A percentile compares a stretch with the other conserved stretches of the same genome.
phyloP scores from a whole-genome alignment of 2,329 filamentous ascomycete genomes.

The Xylogone sp. region DNA sequence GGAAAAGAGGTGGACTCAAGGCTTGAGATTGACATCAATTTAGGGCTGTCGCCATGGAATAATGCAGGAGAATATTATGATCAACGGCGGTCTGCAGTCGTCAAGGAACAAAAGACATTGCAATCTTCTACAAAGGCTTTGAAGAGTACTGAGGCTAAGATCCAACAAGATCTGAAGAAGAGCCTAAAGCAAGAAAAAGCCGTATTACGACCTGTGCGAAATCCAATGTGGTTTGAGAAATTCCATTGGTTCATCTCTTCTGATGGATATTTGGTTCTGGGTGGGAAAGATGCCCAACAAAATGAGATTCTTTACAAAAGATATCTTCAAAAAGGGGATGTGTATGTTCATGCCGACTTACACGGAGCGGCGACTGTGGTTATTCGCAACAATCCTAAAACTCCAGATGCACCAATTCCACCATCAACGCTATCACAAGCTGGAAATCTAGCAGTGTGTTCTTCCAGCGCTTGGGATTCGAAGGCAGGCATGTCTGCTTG shows the following conservation, averaged over 20 bases:
- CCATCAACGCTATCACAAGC: conserved; percentile 90
- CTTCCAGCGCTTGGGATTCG: conserved; percentile 89
- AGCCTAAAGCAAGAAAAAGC: conserved; percentile 90
- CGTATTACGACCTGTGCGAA: conserved; percentile 75
- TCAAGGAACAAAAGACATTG: conserved; percentile 83
- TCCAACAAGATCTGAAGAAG: conserved; percentile 79
- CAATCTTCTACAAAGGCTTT: conserved; percentile 78
- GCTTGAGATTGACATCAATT: conserved; percentile 78
- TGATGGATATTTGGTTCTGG: conserved; percentile 89
- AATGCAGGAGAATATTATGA: conserved; percentile 93
- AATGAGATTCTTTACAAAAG: conserved; percentile 88
- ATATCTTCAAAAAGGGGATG: conserved; percentile 82
- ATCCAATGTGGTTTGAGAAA: conserved; percentile 94
- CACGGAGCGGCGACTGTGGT: conserved; percentile 80
- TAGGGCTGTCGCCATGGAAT: conserved; percentile 76
- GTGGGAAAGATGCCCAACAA: conserved; percentile 83
- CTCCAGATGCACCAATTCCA: conserved; percentile 80
- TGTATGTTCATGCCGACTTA: conserved; percentile 89
- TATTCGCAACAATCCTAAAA: conserved; percentile 80
- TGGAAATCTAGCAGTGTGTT: conserved; percentile 77
- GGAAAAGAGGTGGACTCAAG: conserved; percentile 44
- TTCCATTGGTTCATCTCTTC: conserved; percentile 94
- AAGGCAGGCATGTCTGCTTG: conserved; percentile 95
- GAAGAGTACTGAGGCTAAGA: conserved; percentile 87
- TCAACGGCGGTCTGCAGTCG: conserved; percentile 76